phyloP scores from a whole-genome alignment of 352 stramenopile species.

The Phytophthora uliginosa region DNA sequence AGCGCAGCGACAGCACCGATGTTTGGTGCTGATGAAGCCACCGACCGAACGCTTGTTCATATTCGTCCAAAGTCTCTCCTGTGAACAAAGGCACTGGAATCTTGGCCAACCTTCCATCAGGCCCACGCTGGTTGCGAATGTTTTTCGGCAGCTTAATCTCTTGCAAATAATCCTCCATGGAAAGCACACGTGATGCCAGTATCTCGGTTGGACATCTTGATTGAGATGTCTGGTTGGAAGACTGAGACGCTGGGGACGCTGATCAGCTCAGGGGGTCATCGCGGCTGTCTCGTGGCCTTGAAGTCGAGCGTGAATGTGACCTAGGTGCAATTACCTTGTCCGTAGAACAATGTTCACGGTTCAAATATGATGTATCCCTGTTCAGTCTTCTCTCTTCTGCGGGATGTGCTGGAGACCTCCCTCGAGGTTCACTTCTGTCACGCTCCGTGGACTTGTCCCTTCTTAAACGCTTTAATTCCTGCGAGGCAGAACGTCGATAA shows the following conservation, averaged over 20 bases:
- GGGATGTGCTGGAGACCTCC: background rate
- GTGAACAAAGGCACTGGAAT: slow-evolving; percentile 31
- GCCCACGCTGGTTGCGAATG: background rate
- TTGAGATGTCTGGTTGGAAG: background rate
- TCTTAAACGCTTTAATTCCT: slow-evolving; percentile 14
- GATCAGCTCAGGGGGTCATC: slow-evolving; percentile 7
- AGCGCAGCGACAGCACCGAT: slow-evolving; percentile 18
- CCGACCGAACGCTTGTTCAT: slow-evolving; percentile 26
- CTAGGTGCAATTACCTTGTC: background rate
- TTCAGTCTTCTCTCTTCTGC: background rate
- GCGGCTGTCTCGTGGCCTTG: slow-evolving; percentile 7
- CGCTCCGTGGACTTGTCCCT: slow-evolving; percentile 10
- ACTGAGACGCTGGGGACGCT: background rate
- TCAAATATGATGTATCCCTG: background rate
- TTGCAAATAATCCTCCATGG: slow-evolving; percentile 16
- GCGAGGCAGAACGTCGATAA: slow-evolving; percentile 9
- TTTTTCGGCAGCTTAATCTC: slow-evolving; percentile 26
- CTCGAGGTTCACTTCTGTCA: slow-evolving; percentile 9
- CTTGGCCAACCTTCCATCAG: slow-evolving; percentile 20
- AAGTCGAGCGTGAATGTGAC: background rate
- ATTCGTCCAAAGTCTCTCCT: slow-evolving; percentile 30
- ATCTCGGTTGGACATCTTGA: slow-evolving; percentile 25
- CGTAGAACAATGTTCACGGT: background rate
- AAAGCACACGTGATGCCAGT: slow-evolving; percentile 11
- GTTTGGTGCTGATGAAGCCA: slow-evolving; percentile 30